Conservation (phyloP, 768 basidiomycete genomes). For the Pisolithus sp. region DNA sequence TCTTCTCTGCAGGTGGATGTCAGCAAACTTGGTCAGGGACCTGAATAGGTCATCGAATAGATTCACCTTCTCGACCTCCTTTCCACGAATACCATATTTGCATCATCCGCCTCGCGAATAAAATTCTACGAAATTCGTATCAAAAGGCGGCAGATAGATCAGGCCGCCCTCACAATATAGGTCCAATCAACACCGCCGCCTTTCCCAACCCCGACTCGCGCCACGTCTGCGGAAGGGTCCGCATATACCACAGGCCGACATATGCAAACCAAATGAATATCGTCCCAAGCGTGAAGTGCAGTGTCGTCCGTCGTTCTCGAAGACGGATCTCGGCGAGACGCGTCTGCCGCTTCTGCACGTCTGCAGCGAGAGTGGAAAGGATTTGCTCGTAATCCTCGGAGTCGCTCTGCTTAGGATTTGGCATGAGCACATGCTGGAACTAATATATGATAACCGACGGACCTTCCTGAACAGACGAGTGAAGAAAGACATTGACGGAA, state of each 20-base stretch:
- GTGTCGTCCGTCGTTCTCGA: slow-evolving; percentile 72
- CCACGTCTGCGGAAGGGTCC: slow-evolving; percentile 41
- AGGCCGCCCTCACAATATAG: slow-evolving; percentile 58
- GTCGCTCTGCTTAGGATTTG: slow-evolving; percentile 7
- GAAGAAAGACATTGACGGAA: slow-evolving; percentile 25
- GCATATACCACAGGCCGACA: slow-evolving; percentile 67
- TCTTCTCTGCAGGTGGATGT: slow-evolving; percentile 53
- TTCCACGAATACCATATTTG: slow-evolving; percentile 80
- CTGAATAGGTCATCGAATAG: no score
- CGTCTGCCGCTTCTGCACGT: slow-evolving; percentile 69
- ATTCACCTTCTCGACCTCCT: slow-evolving; percentile 70
- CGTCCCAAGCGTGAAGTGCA: slow-evolving; percentile 74
- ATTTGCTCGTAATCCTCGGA: slow-evolving; percentile 72
- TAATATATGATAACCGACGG: background rate
- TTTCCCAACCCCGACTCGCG: slow-evolving; percentile 31
- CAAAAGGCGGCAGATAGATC: slow-evolving; percentile 2
- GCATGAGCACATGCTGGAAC: background rate
- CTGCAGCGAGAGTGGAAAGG: slow-evolving; percentile 56
- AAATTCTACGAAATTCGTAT: slow-evolving; percentile 37
- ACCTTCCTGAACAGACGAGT: slow-evolving; percentile 25
- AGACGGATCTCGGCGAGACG: slow-evolving; percentile 78
- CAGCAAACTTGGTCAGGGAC: background rate
- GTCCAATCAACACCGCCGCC: slow-evolving; percentile 56
- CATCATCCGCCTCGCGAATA: slow-evolving; percentile 74
- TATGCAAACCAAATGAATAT: slow-evolving; percentile 69